Conservation (phyloP, 2,329 filamentous ascomycete species). For the Cladophialophora exuberans region DNA sequence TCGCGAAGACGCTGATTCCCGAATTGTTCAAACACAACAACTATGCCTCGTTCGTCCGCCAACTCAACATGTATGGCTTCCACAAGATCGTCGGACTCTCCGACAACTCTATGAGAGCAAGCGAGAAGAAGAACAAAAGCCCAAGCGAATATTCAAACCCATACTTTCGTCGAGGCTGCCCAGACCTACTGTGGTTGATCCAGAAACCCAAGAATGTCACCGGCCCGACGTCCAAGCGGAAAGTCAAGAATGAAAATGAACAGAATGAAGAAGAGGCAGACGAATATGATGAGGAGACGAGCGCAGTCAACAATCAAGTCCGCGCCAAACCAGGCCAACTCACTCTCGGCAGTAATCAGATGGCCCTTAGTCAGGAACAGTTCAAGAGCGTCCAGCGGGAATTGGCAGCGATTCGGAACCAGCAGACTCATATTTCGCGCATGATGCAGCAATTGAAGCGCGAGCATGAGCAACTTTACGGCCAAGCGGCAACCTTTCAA, state of each 20-base stretch:
- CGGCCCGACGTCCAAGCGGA: slow-evolving; percentile 55
- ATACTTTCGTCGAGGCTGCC: slow-evolving; percentile 90
- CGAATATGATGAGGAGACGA: slow-evolving; percentile 49
- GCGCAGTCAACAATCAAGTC: slow-evolving; percentile 37
- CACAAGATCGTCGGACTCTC: slow-evolving; percentile 80
- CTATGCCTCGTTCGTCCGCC: slow-evolving; percentile 75
- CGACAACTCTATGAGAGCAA: slow-evolving; percentile 96
- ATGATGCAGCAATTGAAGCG: slow-evolving; percentile 79
- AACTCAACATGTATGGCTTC: slow-evolving; percentile 69
- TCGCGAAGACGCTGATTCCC: slow-evolving; percentile 72
- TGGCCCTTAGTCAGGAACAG: slow-evolving; percentile 68
- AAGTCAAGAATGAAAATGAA: slow-evolving; percentile 57
- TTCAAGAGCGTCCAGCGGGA: slow-evolving; percentile 77
- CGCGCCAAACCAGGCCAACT: slow-evolving; percentile 44
- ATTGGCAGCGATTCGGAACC: slow-evolving; percentile 77
- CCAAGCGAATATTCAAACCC: slow-evolving; percentile 98
- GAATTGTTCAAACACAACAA: slow-evolving; percentile 81
- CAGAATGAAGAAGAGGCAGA: slow-evolving; percentile 72
- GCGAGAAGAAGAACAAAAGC: slow-evolving; percentile 95
- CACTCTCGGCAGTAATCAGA: slow-evolving; percentile 42
- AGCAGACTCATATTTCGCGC: slow-evolving; percentile 82
- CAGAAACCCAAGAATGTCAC: slow-evolving; percentile 85
- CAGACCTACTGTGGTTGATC: slow-evolving; percentile 92
- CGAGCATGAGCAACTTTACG: slow-evolving; percentile 85
- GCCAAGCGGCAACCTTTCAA: slow-evolving; percentile 86